These are phyloP conservation scores for Trichophyton simii DNA, from an alignment of 2,329 filamentous ascomycete genomes.

Conservation along the genomic window DNA sequence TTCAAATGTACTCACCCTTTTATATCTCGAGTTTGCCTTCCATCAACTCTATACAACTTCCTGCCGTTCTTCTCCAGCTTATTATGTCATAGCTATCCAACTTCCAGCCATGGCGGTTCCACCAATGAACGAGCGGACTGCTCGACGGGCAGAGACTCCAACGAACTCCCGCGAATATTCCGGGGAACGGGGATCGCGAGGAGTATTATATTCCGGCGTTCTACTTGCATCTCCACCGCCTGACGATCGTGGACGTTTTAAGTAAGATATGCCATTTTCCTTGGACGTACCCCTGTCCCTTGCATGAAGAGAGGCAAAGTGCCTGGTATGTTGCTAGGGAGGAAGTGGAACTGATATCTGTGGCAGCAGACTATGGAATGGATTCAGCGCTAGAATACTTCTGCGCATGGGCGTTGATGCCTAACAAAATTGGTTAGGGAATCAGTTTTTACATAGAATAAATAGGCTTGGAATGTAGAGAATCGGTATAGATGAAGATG, in stretches of 20 bases:
- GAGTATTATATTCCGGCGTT: not conserved
- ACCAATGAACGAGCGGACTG: not conserved
- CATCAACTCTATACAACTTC: not conserved
- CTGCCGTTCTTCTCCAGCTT: not conserved
- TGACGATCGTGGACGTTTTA: not conserved
- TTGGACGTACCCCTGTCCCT: not conserved
- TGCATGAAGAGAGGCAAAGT: not conserved
- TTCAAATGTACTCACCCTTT: not conserved
- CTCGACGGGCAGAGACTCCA: too few species aligned
- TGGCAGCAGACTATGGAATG: too few species aligned
- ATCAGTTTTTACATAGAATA: not conserved
- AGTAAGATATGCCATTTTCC: not conserved
- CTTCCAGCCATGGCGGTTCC: not conserved
- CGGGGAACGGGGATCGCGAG: too few species aligned
- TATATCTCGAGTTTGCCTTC: not conserved
- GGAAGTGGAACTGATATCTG: too few species aligned
- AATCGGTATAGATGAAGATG: not conserved
- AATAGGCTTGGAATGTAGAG: not conserved
- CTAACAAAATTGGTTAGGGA: too few species aligned
- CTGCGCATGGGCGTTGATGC: too few species aligned
- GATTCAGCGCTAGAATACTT: too few species aligned
- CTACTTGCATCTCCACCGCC: not conserved
- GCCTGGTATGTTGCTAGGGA: too few species aligned
- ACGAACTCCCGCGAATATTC: too few species aligned
- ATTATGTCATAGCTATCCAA: conserved; percentile 2